Evolutionary conservation across 257 asterid species (phyloP).

Genomic region (Vinca minor): DNA sequence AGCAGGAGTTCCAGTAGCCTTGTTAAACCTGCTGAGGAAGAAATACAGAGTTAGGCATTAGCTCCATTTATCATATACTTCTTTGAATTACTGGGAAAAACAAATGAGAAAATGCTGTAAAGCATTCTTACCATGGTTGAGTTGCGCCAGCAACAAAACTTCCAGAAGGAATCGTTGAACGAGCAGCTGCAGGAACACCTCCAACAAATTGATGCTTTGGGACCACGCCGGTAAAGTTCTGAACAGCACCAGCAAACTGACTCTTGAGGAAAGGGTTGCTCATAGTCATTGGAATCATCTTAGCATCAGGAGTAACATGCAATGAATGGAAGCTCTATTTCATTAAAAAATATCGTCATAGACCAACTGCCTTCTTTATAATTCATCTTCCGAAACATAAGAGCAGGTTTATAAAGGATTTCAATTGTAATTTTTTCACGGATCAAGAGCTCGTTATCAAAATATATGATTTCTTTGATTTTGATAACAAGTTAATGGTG

Average conservation of each 20-base stretch:
- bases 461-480: too few species aligned
- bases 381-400: neutral
- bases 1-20: slow-evolving; percentile 33
- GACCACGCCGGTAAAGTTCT: slow-evolving; percentile 26
- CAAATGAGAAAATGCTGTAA: neutral
- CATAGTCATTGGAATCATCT: slow-evolving; percentile 29
- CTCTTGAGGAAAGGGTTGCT: slow-evolving; percentile 27
- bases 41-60: slow-evolving; percentile 4
- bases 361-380: neutral
- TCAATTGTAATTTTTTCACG: neutral
- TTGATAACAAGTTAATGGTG: too few species aligned
- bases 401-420: neutral
- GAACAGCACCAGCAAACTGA: slow-evolving; percentile 27
- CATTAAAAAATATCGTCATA: slow-evolving; percentile 17
- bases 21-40: slow-evolving; percentile 31
- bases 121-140: slow-evolving; percentile 43
- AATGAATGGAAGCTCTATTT: too few species aligned
- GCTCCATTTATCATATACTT: neutral
- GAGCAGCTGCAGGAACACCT: slow-evolving; percentile 38
- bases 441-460: neutral
- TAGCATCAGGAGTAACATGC: slow-evolving; percentile 19
- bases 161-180: slow-evolving; percentile 24
- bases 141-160: slow-evolving; percentile 32
- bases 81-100: too few species aligned
- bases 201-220: slow-evolving; percentile 42